Evolutionary conservation across 225 moss, liverwort and hornwort genomes (phyloP).

Genomic region (Marchantia paleacea): DNA sequence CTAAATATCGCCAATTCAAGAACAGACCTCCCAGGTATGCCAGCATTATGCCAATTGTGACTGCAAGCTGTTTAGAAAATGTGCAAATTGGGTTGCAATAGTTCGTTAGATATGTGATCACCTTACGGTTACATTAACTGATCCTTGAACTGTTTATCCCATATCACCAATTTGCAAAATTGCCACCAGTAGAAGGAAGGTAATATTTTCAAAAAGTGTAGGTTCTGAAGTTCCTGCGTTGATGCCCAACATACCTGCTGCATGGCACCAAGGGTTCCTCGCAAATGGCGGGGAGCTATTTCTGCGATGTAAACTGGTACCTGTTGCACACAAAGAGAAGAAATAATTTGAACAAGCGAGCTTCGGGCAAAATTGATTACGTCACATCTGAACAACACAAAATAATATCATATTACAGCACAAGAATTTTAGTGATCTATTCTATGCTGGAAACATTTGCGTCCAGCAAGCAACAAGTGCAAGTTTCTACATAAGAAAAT

Average conservation of each 20-base stretch:
- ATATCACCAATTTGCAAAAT: neutral
- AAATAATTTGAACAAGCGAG: neutral
- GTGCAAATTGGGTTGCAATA: neutral
- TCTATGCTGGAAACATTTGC: no score
- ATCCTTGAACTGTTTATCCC: neutral
- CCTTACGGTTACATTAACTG: neutral
- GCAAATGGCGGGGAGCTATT: slow-evolving; percentile 70
- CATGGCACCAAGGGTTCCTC: slow-evolving; percentile 79
- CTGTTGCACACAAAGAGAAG: slow-evolving; percentile 23
- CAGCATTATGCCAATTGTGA: slow-evolving; percentile 64
- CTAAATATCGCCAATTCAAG: slow-evolving; percentile 66
- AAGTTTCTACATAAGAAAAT: no score
- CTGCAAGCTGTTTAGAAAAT: slow-evolving; percentile 48
- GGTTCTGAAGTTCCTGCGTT: neutral
- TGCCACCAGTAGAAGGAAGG: no score
- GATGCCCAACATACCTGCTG: slow-evolving; percentile 56
- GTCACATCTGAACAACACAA: no score
- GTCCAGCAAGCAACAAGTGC: no score
- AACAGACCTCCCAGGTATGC: slow-evolving; percentile 62
- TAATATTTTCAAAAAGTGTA: neutral
- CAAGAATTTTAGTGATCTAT: no score
- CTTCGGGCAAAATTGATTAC: neutral
- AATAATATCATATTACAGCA: no score
- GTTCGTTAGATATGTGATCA: neutral
- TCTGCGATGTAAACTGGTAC: slow-evolving; percentile 71